A percentile compares a stretch with the other conserved stretches of the same genome.
These are phyloP conservation scores for Luffa acutangula DNA, from an alignment of 306 rosid species.

Conservation along the genomic window DNA sequence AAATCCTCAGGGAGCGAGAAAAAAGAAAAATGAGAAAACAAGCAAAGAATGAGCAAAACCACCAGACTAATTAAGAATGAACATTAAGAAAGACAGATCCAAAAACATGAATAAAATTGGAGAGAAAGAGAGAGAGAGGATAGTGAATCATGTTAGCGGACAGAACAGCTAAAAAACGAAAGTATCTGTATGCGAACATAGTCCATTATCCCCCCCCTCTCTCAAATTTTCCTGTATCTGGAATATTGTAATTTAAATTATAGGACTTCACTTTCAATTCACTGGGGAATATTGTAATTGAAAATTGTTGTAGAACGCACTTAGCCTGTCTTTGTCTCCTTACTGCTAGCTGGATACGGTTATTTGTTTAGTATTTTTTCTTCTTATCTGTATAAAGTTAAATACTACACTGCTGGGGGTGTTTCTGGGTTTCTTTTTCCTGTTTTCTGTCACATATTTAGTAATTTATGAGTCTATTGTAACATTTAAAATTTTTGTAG, in stretches of 20 bases:
- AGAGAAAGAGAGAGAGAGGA: not conserved
- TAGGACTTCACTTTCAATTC: not conserved
- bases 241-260: not conserved
- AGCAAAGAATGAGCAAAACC: not conserved
- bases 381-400: not conserved
- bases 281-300: not conserved
- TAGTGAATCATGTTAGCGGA: not conserved
- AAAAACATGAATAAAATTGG: not conserved
- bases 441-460: not conserved
- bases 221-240: not conserved
- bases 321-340: not conserved
- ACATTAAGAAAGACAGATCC: not conserved
- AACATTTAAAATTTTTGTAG: not conserved
- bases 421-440: not conserved
- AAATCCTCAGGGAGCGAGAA: not conserved
- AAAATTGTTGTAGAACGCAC: not conserved
- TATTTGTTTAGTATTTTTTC: not conserved
- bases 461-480: not conserved
- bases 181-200: not conserved
- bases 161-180: not conserved
- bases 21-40: not conserved
- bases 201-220: not conserved
- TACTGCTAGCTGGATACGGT: not conserved
- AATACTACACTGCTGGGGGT: not conserved
- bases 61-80: not conserved